Evolutionary conservation across 352 stramenopile species (phyloP), one percentile per base, ranked within the genome.

Genomic region (Thraustotheca clavata): DNA sequence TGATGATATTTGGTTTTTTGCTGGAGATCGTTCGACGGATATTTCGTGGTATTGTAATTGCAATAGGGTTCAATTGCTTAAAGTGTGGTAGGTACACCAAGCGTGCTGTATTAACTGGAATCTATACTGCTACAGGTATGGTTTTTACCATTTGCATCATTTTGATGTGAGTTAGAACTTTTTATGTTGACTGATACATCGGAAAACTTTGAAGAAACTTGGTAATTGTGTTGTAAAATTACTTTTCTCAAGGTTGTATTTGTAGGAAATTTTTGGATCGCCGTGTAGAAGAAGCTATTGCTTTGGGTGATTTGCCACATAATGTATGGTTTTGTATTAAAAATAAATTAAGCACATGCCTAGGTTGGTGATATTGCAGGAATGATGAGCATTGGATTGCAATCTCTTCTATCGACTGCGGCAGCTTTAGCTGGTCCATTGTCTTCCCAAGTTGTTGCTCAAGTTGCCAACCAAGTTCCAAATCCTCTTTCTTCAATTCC

Each of bases 1-100:
- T 26, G 86, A 95, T 55, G 84, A 93, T 62, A 88, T 95, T 60
- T 95, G 86, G 86, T 91, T 90, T 70, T 91, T 87, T 69, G 84
- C 81, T 27, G 86, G 86, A 31, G 86, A 95, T 71, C 77, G 88
- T 72, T 91, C 86, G 55, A 91, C 78, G 31, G 82, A 92, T 67
- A 66, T 79, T 59, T 87, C 75, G 20, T 94, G 85, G 85, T 94
- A 94, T 71, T n/a, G 31, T 52, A 35, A 14, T 1, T 1, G 11
- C 33, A 14, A 34, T 26, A 18, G 27, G 8, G 22, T 1, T 43
- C 8, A 46, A 20, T 22, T 57, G 20, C 16, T 34, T 16, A 32
- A 40, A 2, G 5, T 2, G 1, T 12, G n/a, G 1, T 40, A 67
- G 59, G 59, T 67, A 67, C 50, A 88, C 83, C 26, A 94, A 94